These are phyloP conservation scores for Verticillium dahliae DNA, from an alignment of 2,329 filamentous ascomycete genomes.

Conservation along the genomic window DNA sequence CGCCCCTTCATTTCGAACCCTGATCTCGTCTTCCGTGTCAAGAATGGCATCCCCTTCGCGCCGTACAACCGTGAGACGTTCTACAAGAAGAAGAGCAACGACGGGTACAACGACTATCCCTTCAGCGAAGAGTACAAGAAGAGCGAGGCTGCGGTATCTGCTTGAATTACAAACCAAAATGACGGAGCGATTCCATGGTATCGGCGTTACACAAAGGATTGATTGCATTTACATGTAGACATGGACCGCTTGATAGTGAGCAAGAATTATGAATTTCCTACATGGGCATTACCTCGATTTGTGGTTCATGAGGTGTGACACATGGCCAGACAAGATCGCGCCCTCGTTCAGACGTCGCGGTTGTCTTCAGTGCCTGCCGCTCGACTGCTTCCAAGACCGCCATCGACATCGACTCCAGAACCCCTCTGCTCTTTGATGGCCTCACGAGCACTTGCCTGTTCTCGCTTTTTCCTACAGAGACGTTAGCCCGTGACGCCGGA, in stretches of 20 bases:
- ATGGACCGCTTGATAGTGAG: neutral
- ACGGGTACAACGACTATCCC: conserved; percentile 21
- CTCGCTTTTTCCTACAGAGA: conserved; percentile 13
- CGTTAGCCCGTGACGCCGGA: neutral
- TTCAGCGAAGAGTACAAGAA: conserved; percentile 16
- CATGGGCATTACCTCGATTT: neutral
- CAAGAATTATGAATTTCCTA: neutral
- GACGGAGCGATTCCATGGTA: neutral
- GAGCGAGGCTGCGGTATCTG: neutral
- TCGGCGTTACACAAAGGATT: neutral
- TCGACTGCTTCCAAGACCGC: conserved; percentile 2
- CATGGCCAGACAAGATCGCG: no score
- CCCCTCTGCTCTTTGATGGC: conserved; percentile 10
- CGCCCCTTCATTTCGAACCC: conserved; percentile 32
- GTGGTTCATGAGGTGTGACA: no score
- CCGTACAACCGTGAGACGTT: conserved; percentile 32
- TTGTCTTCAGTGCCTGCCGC: neutral
- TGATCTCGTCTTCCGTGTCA: conserved; percentile 32
- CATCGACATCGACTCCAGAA: conserved; percentile 13
- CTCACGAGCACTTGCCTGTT: conserved; percentile 15
- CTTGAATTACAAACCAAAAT: neutral
- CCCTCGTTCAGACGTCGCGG: neutral
- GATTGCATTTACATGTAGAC: neutral
- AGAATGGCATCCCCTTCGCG: conserved; percentile 26
- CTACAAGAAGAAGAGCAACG: conserved; percentile 21